Evolutionary conservation across 1,139 yeast species (phyloP).

Genomic region (Pichiaceae sp.): DNA sequence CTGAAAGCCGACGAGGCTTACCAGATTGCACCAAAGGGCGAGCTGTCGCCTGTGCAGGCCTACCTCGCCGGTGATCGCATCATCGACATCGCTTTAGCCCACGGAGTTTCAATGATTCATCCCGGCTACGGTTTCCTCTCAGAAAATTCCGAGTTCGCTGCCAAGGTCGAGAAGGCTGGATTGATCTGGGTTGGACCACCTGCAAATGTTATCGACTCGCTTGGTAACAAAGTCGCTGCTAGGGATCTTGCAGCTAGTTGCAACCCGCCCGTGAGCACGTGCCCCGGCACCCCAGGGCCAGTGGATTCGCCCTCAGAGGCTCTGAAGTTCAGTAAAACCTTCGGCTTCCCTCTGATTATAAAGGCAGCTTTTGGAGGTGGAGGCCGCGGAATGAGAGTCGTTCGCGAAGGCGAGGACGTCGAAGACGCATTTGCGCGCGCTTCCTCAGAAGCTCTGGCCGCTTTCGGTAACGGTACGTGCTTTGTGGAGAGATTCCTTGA

Average conservation of each 20-base stretch:
- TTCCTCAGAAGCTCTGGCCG: slow-evolving; percentile 84
- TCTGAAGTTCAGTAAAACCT: slow-evolving; percentile 59
- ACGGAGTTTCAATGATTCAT: slow-evolving; percentile 90
- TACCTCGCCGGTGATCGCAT: slow-evolving; percentile 95
- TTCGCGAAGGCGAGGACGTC: slow-evolving; percentile 90
- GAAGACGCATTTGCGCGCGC: slow-evolving; percentile 92
- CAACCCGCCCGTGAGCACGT: slow-evolving; percentile 86
- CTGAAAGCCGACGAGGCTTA: slow-evolving; percentile 90
- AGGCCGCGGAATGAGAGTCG: slow-evolving; percentile 99
- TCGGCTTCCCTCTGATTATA: slow-evolving; percentile 94
- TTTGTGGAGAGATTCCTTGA: slow-evolving; percentile 93
- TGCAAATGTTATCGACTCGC: slow-evolving; percentile 82
- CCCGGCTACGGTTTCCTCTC: slow-evolving; percentile 98
- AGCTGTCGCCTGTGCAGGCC: slow-evolving; percentile 93
- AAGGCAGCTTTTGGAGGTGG: slow-evolving; percentile 99
- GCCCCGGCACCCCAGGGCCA: slow-evolving; percentile 98
- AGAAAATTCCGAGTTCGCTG: slow-evolving; percentile 91
- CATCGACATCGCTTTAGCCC: slow-evolving; percentile 79
- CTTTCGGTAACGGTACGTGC: slow-evolving; percentile 97
- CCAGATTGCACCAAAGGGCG: slow-evolving; percentile 83
- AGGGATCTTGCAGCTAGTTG: slow-evolving; percentile 76
- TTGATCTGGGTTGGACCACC: slow-evolving; percentile 97
- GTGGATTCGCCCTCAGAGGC: slow-evolving; percentile 79
- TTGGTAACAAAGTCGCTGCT: slow-evolving; percentile 96
- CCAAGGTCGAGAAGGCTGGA: slow-evolving; percentile 84